A percentile compares a stretch with the other conserved stretches of the same genome.
Conservation (phyloP, 2,329 filamentous ascomycete genomes). For the Hirsutella thompsonii region DNA sequence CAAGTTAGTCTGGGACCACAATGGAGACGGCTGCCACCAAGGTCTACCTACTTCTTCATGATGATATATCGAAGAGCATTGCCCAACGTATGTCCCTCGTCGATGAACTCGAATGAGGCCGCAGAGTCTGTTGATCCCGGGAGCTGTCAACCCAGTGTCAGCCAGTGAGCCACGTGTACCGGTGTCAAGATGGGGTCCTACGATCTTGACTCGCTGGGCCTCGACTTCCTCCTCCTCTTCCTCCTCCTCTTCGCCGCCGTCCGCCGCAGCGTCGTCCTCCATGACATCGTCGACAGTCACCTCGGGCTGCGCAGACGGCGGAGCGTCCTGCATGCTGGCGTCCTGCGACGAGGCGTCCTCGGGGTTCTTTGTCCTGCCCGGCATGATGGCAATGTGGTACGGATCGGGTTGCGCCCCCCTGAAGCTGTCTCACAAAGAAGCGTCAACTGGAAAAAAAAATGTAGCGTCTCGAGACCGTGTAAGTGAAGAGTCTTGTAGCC, state of each 20-base stretch:
- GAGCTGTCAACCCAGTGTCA: constrained; percentile 40
- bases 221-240: constrained; percentile 33
- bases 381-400: constrained; percentile 19
- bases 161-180: neutral
- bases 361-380: constrained; percentile 24
- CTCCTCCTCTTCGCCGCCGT: constrained; percentile 26
- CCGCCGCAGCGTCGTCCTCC: constrained; percentile 16
- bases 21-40: neutral
- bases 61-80: constrained; percentile 92
- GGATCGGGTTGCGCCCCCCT: too few relatives aligned
- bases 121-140: constrained; percentile 76
- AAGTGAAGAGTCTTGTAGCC: too few relatives aligned
- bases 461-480: too few relatives aligned
- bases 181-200: constrained; percentile 19
- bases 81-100: constrained; percentile 89
- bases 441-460: too few relatives aligned
- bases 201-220: constrained; percentile 48
- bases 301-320: constrained; percentile 22
- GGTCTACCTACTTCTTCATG: constrained; percentile 78
- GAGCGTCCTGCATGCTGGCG: constrained; percentile 31
- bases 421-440: too few relatives aligned
- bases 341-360: constrained; percentile 19
- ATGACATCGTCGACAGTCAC: constrained; percentile 21
- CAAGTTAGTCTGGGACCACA: constrained; percentile 4
- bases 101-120: constrained; percentile 87